Conservation (phyloP, 2,329 filamentous ascomycete species). For the Colletotrichum higginsianum region DNA sequence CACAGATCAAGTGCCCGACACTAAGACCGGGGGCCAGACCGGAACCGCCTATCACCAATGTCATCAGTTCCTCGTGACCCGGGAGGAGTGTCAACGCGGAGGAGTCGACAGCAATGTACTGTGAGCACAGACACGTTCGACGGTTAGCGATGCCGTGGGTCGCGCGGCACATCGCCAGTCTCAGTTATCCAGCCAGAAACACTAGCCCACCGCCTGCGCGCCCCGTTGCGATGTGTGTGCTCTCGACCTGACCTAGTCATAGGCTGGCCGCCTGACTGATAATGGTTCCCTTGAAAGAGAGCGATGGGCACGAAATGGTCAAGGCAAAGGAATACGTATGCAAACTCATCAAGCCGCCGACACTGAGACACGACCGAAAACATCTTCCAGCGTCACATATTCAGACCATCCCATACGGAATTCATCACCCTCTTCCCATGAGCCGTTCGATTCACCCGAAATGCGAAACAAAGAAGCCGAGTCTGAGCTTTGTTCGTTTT, state of each 20-base stretch:
- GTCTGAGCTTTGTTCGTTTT: constrained; percentile 8
- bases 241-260: background rate
- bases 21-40: background rate
- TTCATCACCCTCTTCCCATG: background rate
- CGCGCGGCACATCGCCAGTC: constrained; percentile 2
- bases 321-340: constrained; percentile 21
- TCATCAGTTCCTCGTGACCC: background rate
- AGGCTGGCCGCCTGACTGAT: background rate
- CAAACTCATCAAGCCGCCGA: constrained; percentile 19
- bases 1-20: background rate
- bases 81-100: background rate
- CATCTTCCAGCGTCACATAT: constrained; percentile 26
- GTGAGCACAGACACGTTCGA: background rate
- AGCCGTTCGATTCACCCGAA: background rate
- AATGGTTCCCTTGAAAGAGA: background rate
- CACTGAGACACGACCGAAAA: constrained; percentile 39
- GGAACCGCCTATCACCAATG: background rate
- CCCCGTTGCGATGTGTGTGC: background rate
- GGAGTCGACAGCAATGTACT: background rate
- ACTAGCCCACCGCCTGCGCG: background rate
- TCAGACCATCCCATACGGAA: constrained; percentile 31
- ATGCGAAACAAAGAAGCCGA: constrained; percentile 21
- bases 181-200: background rate
- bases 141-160: constrained; percentile 3
- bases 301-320: background rate